Base-by-base conservation (phyloP, 495 filamentous ascomycete genomes). In the Durotheca rogersii region DNA sequence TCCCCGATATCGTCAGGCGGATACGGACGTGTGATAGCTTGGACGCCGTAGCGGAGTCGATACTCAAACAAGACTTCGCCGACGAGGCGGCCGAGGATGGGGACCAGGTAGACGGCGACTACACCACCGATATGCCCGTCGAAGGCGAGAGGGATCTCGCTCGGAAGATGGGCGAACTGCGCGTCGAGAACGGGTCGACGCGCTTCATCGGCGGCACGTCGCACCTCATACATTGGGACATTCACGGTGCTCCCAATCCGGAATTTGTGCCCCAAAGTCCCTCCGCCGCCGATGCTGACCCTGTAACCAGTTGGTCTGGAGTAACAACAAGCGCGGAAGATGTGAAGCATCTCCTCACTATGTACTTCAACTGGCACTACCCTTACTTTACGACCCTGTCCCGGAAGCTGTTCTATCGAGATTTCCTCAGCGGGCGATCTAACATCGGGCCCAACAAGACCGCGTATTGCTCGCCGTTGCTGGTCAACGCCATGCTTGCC, bases 341-440 rank as follows among this genome's bases (percentile, higher is more conserved):
- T 7, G 81, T 97, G 52, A 79, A 81, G 10, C 94, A 97, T 71
- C 80, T 98, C 7, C 80, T 98, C 58, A 91, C 88, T 48, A 91
- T 96, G 89, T 98, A 98, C 70, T 96, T 97, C 70, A 86, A 85
- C 20, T 98, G 93, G 90, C 93, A 98, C 60, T 98, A 97, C 65
- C 86, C 92, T 7, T 97, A 90, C 67, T 98, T 98, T 71, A 92
- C 89, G 7, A 92, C 88, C 0, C 78, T 97, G 4, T 91, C 91
- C n/a, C 94, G 87, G 66, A 80, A 74, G 29, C 77, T 96, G 18
- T 98, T 98, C 67, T 93, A 85, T 56, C 78, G 85, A 14, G 91
- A 98, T 62, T 97, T 96, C 59, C 60, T 82, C 10, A 76, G 75
- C 2, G 90, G 91, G 0, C 75, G 68, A 49, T 72, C 68, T 10